Evolutionary conservation across 1,284 basidiomycete genomes (phyloP), one percentile per base, ranked within the genome.

Genomic region (Ceratobasidium sp.): DNA sequence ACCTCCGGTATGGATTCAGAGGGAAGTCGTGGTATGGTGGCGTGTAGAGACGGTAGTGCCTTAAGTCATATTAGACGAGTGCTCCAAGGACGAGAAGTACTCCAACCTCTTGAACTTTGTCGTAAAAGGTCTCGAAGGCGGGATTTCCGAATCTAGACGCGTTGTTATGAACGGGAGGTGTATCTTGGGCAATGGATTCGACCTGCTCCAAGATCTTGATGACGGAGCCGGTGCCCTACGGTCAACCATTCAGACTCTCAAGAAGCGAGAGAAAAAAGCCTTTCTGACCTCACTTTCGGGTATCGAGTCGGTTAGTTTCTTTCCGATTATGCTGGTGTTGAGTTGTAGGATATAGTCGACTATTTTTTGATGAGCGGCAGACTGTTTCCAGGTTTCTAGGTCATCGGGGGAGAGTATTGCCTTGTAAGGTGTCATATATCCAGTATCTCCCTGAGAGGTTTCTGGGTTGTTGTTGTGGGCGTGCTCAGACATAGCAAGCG

Each of bases 81-180:
- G 40, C 39, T 13, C n/a, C 10, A 82, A 70, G 53, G 55, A 75
- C 51, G 81, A 80, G 23, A 82, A 79, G 53, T 33, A 79, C 33
- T 83, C 89, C 81, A 82, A 94, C 95, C 85, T 94, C 89, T 23
- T 87, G 84, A 18, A 99, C 88, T 82, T 91, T 91, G 85, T 97
- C 95, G 83, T 97, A 96, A 83, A 99, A 97, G 0, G 90, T 91
- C 82, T 94, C 89, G 86, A 99, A 99, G 0, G 97, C 97, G 0
- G 97, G 97, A 85, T 99, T 99, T 1, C 97, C 98, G 83, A 99
- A 99, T 39, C 98, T 88, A 61, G 97, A 98, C 0, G 93, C 92
- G 79, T 93, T 91, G 84, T 98, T 98, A 81, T 97, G 94, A 28
- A 97, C 92, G 0, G 97, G 92, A 2, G 97, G 97, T 0, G 91